Percentiles rank a stretch among this genome's conserved stretches.
Evolutionary conservation across 1,284 basidiomycete genomes (phyloP).

Genomic region (Grifola frondosa): DNA sequence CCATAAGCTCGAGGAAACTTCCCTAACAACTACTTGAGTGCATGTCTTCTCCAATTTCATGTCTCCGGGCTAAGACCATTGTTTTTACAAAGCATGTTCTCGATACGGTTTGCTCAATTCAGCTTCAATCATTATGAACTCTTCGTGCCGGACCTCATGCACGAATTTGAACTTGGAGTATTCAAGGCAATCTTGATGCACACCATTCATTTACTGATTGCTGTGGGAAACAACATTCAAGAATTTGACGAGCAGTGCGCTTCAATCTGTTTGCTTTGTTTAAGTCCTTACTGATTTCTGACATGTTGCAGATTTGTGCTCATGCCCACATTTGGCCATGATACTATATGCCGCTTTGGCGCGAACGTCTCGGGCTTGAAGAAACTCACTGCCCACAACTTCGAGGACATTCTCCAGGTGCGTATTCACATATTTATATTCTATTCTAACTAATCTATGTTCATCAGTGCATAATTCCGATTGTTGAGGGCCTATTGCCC

Average conservation of each 20-base stretch:
- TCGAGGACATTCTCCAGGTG: slow-evolving; percentile 30
- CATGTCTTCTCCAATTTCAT: not conserved
- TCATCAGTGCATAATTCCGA: slow-evolving; percentile 32
- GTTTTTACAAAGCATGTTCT: slow-evolving; percentile 37
- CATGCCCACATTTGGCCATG: slow-evolving; percentile 23
- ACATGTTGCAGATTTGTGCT: slow-evolving; percentile 13
- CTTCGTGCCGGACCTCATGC: slow-evolving; percentile 26
- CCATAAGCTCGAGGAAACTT: not conserved
- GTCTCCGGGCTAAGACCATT: slow-evolving; percentile 1
- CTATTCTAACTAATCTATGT: too few species aligned
- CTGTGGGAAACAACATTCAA: slow-evolving; percentile 7
- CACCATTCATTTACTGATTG: slow-evolving; percentile 24
- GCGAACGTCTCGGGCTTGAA: slow-evolving; percentile 26
- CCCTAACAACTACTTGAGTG: not conserved
- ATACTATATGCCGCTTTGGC: slow-evolving; percentile 24
- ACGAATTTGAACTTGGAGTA: slow-evolving; percentile 30
- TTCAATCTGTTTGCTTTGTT: too few species aligned
- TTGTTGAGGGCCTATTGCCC: slow-evolving; percentile 32
- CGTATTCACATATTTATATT: too few species aligned
- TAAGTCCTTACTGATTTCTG: too few species aligned
- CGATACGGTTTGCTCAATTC: slow-evolving; percentile 1
- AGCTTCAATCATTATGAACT: slow-evolving; percentile 17
- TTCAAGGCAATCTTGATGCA: slow-evolving; percentile 28
- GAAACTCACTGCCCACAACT: slow-evolving; percentile 27
- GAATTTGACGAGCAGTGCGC: slow-evolving; percentile 17